A percentile compares a stretch with the other conserved stretches of the same genome.
Conservation (phyloP, 2,329 filamentous ascomycete species). For the Arthroderma sp. region DNA sequence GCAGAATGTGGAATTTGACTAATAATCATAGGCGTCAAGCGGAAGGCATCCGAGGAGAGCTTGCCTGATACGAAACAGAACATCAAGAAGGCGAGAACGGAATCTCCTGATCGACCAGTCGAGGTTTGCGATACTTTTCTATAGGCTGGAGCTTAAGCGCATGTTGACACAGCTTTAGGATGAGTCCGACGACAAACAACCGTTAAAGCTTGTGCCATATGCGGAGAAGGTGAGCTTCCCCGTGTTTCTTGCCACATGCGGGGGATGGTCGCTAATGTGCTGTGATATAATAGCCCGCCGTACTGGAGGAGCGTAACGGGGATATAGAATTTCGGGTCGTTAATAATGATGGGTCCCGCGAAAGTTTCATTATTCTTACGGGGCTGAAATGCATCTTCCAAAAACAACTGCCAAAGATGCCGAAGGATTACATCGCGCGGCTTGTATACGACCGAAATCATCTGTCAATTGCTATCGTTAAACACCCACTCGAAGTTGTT, state of each 20-base stretch:
- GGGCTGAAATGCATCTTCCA: slow-evolving; percentile 97
- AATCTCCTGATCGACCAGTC: slow-evolving; percentile 27
- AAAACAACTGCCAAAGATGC: slow-evolving; percentile 97
- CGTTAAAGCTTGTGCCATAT: slow-evolving; percentile 59
- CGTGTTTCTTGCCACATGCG: background rate
- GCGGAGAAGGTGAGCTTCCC: slow-evolving; percentile 59
- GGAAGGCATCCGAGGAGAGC: slow-evolving; percentile 39
- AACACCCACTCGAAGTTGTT: slow-evolving; percentile 89
- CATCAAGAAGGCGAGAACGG: slow-evolving; percentile 37
- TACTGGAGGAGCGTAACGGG: slow-evolving; percentile 82
- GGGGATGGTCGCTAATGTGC: background rate
- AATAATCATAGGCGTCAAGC: slow-evolving; percentile 25
- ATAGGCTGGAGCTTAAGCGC: slow-evolving; percentile 32
- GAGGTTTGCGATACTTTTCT: slow-evolving; percentile 16
- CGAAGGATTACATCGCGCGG: slow-evolving; percentile 95
- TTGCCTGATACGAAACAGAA: slow-evolving; percentile 30
- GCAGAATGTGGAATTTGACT: slow-evolving; percentile 5
- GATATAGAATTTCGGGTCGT: slow-evolving; percentile 96
- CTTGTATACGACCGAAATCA: slow-evolving; percentile 96
- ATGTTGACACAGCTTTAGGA: slow-evolving; percentile 24
- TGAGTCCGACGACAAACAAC: slow-evolving; percentile 34
- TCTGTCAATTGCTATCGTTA: slow-evolving; percentile 91
- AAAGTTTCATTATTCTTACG: slow-evolving; percentile 86
- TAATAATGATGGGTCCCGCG: slow-evolving; percentile 82
- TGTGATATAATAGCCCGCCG: slow-evolving; percentile 50